These are phyloP conservation scores for Calocera viscosa DNA, from an alignment of 768 basidiomycete species.

Conservation along the genomic window DNA sequence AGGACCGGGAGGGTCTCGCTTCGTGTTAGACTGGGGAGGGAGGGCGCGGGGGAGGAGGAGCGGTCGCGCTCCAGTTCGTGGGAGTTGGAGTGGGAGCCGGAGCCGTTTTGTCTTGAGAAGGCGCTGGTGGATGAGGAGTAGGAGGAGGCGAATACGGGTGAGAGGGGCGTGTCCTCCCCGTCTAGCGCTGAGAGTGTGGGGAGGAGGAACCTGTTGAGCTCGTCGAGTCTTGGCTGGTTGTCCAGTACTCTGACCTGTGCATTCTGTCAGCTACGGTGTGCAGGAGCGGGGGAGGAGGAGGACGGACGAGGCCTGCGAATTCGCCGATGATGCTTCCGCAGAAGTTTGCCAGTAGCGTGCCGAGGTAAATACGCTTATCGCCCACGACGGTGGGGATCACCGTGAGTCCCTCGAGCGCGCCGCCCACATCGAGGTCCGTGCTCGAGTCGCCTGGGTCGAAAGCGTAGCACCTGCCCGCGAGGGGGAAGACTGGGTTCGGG, in stretches of 20 bases:
- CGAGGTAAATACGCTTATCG: slow-evolving; percentile 77
- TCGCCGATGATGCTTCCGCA: slow-evolving; percentile 78
- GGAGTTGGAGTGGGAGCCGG: slow-evolving; percentile 13
- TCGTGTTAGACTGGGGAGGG: slow-evolving; percentile 14
- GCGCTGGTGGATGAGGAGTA: slow-evolving; percentile 11
- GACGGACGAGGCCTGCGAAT: slow-evolving; percentile 67
- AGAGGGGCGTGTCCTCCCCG: slow-evolving; percentile 11
- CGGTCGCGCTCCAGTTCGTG: slow-evolving; percentile 10
- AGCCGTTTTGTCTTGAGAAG: slow-evolving; percentile 14
- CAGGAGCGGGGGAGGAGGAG: slow-evolving; percentile 1
- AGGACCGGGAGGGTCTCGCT: slow-evolving; percentile 21
- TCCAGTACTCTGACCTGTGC: slow-evolving; percentile 63
- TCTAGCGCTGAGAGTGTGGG: slow-evolving; percentile 23
- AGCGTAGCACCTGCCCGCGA: slow-evolving; percentile 71
- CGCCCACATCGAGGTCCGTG: slow-evolving; percentile 43
- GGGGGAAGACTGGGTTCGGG: slow-evolving; percentile 52
- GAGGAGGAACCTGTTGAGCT: slow-evolving; percentile 36
- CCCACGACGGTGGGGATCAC: slow-evolving; percentile 77
- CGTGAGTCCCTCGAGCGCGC: slow-evolving; percentile 46
- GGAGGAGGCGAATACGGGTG: slow-evolving; percentile 13
- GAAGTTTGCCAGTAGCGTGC: slow-evolving; percentile 76
- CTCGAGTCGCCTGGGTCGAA: slow-evolving; percentile 59
- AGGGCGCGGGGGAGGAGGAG: slow-evolving; percentile 16
- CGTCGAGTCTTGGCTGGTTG: slow-evolving; percentile 73
- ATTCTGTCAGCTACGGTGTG: neutral